A percentile compares a stretch with the other conserved stretches of the same genome.
These are phyloP conservation scores for Polychaeton citri DNA, from an alignment of 2,329 filamentous ascomycete species.

Conservation along the genomic window DNA sequence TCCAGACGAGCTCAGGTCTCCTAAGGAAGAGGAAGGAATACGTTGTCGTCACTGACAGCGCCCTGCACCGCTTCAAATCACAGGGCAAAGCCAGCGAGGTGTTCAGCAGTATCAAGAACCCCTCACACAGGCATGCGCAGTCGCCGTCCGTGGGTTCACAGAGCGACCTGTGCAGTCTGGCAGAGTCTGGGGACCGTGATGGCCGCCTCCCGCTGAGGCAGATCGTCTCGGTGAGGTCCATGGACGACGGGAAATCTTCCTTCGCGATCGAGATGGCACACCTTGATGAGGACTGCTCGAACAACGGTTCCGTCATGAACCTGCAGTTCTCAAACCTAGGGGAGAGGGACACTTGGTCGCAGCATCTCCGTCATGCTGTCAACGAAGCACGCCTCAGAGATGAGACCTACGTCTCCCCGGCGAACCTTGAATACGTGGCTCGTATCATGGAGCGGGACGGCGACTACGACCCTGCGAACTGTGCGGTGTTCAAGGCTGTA, in stretches of 20 bases:
- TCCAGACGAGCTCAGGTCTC: constrained; percentile 56
- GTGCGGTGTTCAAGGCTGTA: constrained; percentile 56
- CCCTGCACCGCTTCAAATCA: constrained; percentile 55
- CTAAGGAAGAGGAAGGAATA: constrained; percentile 63
- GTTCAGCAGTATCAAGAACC: constrained; percentile 36
- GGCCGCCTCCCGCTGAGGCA: constrained; percentile 49
- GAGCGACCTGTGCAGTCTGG: constrained; percentile 45
- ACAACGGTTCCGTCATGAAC: constrained; percentile 48
- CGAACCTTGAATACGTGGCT: constrained; percentile 49
- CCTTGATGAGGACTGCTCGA: constrained; percentile 47
- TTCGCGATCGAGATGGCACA: constrained; percentile 56
- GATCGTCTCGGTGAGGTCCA: constrained; percentile 52
- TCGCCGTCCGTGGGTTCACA: constrained; percentile 47
- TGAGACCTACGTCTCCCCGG: constrained; percentile 40
- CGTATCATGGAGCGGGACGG: constrained; percentile 50
- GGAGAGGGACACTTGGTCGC: constrained; percentile 53
- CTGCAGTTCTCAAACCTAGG: constrained; percentile 51
- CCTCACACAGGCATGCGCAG: constrained; percentile 38
- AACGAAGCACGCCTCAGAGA: constrained; percentile 41
- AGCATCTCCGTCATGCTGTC: constrained; percentile 46
- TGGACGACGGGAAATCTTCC: constrained; percentile 54
- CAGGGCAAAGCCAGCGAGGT: constrained; percentile 51
- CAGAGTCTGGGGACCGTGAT: constrained; percentile 38
- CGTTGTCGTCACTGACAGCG: constrained; percentile 55
- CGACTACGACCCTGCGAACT: constrained; percentile 55